Base-by-base conservation (phyloP, 2,329 filamentous ascomycete genomes). In the Aspergillus sp. region DNA sequence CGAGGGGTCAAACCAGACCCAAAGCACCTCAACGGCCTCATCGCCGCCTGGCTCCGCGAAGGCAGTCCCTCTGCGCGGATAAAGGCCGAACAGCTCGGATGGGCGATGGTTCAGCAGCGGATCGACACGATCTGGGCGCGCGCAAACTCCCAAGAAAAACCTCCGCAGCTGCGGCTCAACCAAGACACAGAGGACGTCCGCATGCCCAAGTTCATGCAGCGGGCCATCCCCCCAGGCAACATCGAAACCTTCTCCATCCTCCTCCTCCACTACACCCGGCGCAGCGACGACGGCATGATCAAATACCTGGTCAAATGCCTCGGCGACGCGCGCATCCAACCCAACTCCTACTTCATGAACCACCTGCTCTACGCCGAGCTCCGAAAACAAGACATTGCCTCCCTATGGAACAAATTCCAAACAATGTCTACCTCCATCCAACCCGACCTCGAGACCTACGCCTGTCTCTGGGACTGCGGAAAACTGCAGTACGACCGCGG, bases 231-330 rank as follows among this genome's bases (percentile, higher is more conserved):
- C 1, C 75, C 78, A 43, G 89, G 88, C 2, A 91, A 81, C 3
- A 79, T 88, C 40, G 89, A 94, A 70, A 94, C 89, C 0, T 93
- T 93, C 65, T 86, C 82, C 3, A 78, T 94, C 11, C 76, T 94
- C 29, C 82, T 90, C 1, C 81, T 88, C 54, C 84, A 89, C 65
- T 93, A 91, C 64, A 82, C 83, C 47, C 76, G 83, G 41, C 82
- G 86, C 16, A 77, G 80, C 14, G 77, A 87, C 16, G 80, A 85
- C 34, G 67, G 73, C 13, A 79, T 80, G 51, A 78, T 90, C 47
- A 74, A 81, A 45, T 74, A 80, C 47, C 75, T 93, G 4, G 86
- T 84, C 70, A 76, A 81, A 29, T 82, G 83, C 2, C 84, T 90
- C 57, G 74, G 77, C 13, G 75, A 81, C 42, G 82, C 87, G 13